Evolutionary conservation across 2,329 filamentous ascomycete species (phyloP).

Genomic region (Samsoniella hepiali): DNA sequence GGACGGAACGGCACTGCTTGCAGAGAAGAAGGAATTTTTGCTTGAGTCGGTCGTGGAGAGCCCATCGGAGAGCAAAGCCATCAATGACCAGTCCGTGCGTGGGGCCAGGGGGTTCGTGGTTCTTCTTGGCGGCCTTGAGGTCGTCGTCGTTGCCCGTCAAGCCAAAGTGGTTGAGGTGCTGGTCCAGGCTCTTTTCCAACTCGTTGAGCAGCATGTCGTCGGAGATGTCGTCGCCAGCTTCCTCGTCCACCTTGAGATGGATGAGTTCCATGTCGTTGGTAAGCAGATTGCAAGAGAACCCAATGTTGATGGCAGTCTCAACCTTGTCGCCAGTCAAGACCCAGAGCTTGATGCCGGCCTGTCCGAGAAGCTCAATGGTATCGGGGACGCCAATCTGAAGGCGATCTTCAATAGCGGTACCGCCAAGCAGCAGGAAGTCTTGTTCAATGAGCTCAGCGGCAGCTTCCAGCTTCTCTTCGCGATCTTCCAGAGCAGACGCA

Average conservation of each 20-base stretch:
- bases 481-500: constrained; percentile 75
- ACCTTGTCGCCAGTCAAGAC: constrained; percentile 98
- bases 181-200: constrained; percentile 70
- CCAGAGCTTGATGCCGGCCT: constrained; percentile 97
- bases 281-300: constrained; percentile 95
- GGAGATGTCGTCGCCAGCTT: constrained; percentile 49
- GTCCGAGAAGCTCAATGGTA: constrained; percentile 83
- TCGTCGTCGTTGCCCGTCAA: constrained; percentile 85
- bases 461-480: constrained; percentile 89
- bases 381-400: constrained; percentile 96
- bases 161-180: constrained; percentile 67
- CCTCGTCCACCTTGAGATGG: constrained; percentile 79
- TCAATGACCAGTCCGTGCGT: constrained; percentile 95
- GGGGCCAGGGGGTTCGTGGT: constrained; percentile 79
- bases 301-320: constrained; percentile 99
- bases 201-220: constrained; percentile 51
- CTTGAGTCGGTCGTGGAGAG: constrained; percentile 75
- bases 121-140: constrained; percentile 70
- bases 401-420: constrained; percentile 95
- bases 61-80: constrained; percentile 86
- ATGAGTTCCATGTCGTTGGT: constrained; percentile 98
- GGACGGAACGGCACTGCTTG: constrained; percentile 93
- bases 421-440: constrained; percentile 81
- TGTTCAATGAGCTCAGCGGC: constrained; percentile 90
- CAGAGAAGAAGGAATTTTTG: constrained; percentile 93